Conservation (phyloP, 768 basidiomycete species). For the Russula ochroleuca region DNA sequence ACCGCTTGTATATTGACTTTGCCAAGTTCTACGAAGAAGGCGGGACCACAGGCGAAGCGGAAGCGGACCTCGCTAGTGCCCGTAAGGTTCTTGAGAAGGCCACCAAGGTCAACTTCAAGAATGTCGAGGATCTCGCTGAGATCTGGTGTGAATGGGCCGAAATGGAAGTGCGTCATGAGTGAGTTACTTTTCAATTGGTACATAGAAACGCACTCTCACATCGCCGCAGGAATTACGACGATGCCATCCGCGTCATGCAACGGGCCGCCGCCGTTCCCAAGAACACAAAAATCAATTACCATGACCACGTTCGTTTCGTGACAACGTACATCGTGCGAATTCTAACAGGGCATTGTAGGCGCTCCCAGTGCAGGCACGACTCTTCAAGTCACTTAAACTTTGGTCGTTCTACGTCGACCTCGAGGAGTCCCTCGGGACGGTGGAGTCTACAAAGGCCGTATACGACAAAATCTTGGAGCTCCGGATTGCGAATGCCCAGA, state of each 20-base stretch:
- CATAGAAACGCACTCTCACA: conserved; percentile 23
- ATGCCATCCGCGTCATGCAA: conserved; percentile 94
- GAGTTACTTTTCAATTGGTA: conserved; percentile 35
- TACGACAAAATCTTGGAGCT: conserved; percentile 97
- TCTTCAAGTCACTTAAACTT: conserved; percentile 97
- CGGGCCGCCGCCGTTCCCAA: conserved; percentile 89
- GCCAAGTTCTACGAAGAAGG: conserved; percentile 98
- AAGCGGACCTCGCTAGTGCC: conserved; percentile 77
- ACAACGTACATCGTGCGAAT: conserved; percentile 21
- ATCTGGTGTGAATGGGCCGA: conserved; percentile 99
- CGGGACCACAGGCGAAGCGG: conserved; percentile 72
- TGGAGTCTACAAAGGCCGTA: conserved; percentile 85
- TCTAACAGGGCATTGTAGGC: conserved; percentile 42
- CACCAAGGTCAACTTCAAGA: conserved; percentile 85
- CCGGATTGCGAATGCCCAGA: conserved; percentile 95
- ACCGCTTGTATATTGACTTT: conserved; percentile 90
- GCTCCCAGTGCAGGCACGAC: conserved; percentile 76
- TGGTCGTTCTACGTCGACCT: conserved; percentile 99
- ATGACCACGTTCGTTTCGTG: conserved; percentile 75
- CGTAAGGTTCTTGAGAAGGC: conserved; percentile 93
- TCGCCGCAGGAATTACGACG: conserved; percentile 83
- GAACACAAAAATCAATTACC: conserved; percentile 86
- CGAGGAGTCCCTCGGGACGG: conserved; percentile 93
- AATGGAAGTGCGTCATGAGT: conserved; percentile 96
- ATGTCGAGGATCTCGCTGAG: conserved; percentile 97